These are phyloP conservation scores for Oemleria cerasiformis DNA, from an alignment of 306 rosid species.

Conservation along the genomic window DNA sequence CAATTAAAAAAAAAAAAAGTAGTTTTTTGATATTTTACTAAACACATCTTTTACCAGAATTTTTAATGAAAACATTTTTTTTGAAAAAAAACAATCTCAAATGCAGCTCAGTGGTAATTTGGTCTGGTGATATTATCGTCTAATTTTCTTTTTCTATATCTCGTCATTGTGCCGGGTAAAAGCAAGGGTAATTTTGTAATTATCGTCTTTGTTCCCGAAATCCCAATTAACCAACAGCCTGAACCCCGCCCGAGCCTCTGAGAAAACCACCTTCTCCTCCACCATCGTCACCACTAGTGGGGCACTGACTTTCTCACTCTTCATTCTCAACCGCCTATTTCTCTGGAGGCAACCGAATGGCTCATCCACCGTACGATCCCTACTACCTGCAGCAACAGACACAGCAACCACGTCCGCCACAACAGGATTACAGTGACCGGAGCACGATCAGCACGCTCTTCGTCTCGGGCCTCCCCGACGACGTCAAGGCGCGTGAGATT, in stretches of 20 bases:
- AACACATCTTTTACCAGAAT: no score
- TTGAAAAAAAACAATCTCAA: no score
- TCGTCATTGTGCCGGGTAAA: no score
- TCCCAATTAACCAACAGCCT: background rate
- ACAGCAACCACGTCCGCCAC: conserved; percentile 7
- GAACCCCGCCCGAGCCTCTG: background rate
- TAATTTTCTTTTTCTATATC: no score
- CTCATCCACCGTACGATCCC: conserved; percentile 65
- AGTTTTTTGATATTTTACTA: no score
- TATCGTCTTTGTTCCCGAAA: background rate
- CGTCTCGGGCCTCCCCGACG: conserved; percentile 97
- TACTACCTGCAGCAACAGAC: conserved; percentile 61
- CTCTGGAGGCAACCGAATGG: conserved; percentile 35
- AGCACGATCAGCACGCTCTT: conserved; percentile 79
- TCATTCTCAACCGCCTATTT: conserved; percentile 9
- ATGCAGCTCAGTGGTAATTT: no score
- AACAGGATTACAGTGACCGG: conserved; percentile 41
- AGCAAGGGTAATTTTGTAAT: no score
- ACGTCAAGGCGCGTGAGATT: conserved; percentile 90
- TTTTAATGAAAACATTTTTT: no score
- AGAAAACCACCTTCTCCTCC: background rate
- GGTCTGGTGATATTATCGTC: no score
- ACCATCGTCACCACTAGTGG: background rate
- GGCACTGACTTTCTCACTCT: background rate
- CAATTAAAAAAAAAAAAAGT: no score